These are phyloP conservation scores for Obelidium mucronatum DNA, from an alignment of 192 early-diverging fungal genomes.

Conservation along the genomic window DNA sequence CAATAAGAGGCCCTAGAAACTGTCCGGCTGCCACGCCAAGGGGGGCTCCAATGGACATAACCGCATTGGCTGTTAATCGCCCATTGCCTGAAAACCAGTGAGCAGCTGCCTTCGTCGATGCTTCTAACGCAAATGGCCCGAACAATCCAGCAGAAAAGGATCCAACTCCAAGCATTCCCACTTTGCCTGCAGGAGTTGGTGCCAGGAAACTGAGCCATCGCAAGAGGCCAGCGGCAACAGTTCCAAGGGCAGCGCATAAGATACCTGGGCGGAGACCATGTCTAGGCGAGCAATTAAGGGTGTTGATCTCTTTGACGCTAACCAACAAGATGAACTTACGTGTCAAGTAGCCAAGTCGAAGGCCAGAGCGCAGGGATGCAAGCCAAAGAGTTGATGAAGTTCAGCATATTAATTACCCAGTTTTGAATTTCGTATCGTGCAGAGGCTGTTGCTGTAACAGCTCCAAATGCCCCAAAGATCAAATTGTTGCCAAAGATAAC, in stretches of 20 bases:
- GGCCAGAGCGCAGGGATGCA: constrained; percentile 16
- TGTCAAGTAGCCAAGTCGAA: constrained; percentile 29
- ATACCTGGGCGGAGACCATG: constrained; percentile 3
- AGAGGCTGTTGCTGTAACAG: constrained; percentile 15
- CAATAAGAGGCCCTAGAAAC: constrained; percentile 20
- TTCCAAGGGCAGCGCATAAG: background rate
- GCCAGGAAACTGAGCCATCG: constrained; percentile 3
- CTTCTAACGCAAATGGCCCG: background rate
- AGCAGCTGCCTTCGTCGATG: constrained; percentile 36
- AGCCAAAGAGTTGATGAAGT: background rate
- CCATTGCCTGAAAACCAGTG: constrained; percentile 38
- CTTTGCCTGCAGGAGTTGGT: background rate
- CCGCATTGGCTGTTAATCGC: constrained; percentile 39
- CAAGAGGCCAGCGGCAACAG: background rate
- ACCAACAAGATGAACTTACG: constrained; percentile 1
- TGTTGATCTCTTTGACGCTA: background rate
- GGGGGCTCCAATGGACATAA: constrained; percentile 28
- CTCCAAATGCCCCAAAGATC: constrained; percentile 3
- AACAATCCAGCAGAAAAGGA: background rate
- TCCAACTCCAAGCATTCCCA: background rate
- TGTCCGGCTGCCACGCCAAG: constrained; percentile 15
- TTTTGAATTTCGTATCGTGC: background rate
- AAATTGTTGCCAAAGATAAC: background rate
- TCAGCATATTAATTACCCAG: background rate
- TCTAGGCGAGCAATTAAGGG: background rate